Percentiles rank a stretch among this genome's conserved stretches.
These are phyloP conservation scores for Solanum sejunctum DNA, from an alignment of 257 asterid genomes.

Conservation along the genomic window DNA sequence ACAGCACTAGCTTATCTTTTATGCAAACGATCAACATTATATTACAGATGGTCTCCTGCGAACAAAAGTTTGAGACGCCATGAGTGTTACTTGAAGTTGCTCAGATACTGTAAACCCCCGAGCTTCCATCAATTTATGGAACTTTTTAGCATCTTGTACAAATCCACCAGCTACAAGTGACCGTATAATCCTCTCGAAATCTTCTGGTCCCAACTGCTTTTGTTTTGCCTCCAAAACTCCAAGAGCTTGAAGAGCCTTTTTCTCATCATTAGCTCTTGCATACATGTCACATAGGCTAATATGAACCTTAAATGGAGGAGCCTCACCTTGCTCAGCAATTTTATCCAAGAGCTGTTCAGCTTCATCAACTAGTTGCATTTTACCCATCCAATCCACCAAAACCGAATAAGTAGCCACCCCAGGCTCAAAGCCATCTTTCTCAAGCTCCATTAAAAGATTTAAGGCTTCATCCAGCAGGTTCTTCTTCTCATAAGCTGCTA, in stretches of 20 bases:
- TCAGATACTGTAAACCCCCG: slow-evolving; percentile 29
- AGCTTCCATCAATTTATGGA: slow-evolving; percentile 39
- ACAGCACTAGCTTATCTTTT: neutral
- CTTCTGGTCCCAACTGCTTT: slow-evolving; percentile 39
- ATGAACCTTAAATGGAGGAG: slow-evolving; percentile 62
- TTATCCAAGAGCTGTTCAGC: slow-evolving; percentile 67
- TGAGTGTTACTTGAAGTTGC: neutral
- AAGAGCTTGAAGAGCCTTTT: slow-evolving; percentile 72
- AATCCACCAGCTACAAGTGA: slow-evolving; percentile 53
- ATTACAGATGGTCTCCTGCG: neutral
- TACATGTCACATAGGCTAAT: slow-evolving; percentile 75
- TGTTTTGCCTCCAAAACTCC: slow-evolving; percentile 71
- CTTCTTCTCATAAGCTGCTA: slow-evolving; percentile 47
- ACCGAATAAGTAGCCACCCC: slow-evolving; percentile 63
- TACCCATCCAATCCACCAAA: slow-evolving; percentile 70
- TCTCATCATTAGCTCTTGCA: slow-evolving; percentile 41
- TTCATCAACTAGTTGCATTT: slow-evolving; percentile 61
- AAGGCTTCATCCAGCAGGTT: slow-evolving; percentile 52
- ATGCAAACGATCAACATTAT: slow-evolving; percentile 2
- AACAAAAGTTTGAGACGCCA: slow-evolving; percentile 1
- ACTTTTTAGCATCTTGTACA: slow-evolving; percentile 47
- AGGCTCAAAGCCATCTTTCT: slow-evolving; percentile 58
- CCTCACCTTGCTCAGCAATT: slow-evolving; percentile 58
- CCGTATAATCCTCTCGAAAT: slow-evolving; percentile 45
- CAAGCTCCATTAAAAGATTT: slow-evolving; percentile 50